These are phyloP conservation scores for Pseudopyrenochaeta lycopersici DNA, from an alignment of 2,329 filamentous ascomycete species.

Conservation along the genomic window DNA sequence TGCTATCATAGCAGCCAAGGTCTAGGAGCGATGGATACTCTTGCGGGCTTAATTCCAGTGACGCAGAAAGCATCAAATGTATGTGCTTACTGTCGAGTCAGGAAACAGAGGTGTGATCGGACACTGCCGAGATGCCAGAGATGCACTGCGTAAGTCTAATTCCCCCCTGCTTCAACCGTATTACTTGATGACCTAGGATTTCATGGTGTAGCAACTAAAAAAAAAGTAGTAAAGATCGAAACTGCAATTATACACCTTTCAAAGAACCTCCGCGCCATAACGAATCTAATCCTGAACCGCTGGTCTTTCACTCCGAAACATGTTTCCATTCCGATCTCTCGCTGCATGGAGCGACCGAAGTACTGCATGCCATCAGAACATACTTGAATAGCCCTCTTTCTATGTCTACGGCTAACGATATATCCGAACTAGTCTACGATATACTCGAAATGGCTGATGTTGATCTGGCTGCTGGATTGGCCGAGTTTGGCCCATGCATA, in stretches of 20 bases:
- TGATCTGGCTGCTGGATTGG: constrained; percentile 4
- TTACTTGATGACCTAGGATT: background rate
- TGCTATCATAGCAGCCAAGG: background rate
- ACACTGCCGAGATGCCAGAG: constrained; percentile 13
- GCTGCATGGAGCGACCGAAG: constrained; percentile 4
- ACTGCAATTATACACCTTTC: constrained; percentile 21
- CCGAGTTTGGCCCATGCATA: constrained; percentile 19
- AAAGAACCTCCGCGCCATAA: constrained; percentile 5
- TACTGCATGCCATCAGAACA: constrained; percentile 9
- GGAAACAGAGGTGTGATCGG: constrained; percentile 23
- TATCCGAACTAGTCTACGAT: constrained; percentile 11
- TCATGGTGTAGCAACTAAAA: background rate
- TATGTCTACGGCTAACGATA: background rate
- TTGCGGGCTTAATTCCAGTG: constrained; percentile 13
- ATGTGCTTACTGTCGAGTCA: constrained; percentile 19
- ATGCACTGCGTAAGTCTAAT: constrained; percentile 15
- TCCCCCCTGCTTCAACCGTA: background rate
- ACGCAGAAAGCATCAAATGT: constrained; percentile 20
- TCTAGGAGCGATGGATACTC: background rate
- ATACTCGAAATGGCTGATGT: constrained; percentile 10
- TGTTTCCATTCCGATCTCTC: constrained; percentile 17
- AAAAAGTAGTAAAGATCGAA: constrained; percentile 6
- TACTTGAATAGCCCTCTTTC: constrained; percentile 4
- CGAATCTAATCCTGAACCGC: background rate
- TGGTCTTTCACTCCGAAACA: constrained; percentile 4